These are phyloP conservation scores for Ustilago trichophora DNA, from an alignment of 1,284 basidiomycete species.

Conservation along the genomic window DNA sequence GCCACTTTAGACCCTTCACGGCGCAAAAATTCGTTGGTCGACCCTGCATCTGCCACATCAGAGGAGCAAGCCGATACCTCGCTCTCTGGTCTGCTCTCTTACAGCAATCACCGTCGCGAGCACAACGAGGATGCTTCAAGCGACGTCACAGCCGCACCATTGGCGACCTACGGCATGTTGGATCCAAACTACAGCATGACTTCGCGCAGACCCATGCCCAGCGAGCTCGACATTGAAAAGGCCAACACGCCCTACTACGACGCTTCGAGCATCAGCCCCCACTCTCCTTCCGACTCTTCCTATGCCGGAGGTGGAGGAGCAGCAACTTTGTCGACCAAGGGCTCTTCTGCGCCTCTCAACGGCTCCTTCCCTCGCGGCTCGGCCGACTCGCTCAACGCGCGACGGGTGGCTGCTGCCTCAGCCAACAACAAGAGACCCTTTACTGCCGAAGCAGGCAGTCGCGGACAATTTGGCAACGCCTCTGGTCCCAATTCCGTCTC, in stretches of 20 bases:
- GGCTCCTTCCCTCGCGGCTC: constrained; percentile 15
- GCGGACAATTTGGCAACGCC: background rate
- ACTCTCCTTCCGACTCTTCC: constrained; percentile 25
- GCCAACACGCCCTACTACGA: constrained; percentile 17
- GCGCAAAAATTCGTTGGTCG: constrained; percentile 6
- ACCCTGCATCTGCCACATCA: too few species aligned
- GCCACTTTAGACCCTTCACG: constrained; percentile 9
- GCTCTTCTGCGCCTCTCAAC: constrained; percentile 25
- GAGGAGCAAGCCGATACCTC: constrained; percentile 6
- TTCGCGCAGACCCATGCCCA: constrained; percentile 9
- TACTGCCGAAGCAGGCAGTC: constrained; percentile 14
- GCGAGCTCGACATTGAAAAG: constrained; percentile 21
- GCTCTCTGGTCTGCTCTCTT: constrained; percentile 14
- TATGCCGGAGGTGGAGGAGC: constrained; percentile 4
- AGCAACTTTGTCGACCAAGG: constrained; percentile 12
- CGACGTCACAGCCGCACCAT: constrained; percentile 3
- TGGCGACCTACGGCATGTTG: constrained; percentile 13
- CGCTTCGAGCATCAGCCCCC: constrained; percentile 14
- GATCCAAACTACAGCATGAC: constrained; percentile 41
- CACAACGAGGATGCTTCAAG: background rate
- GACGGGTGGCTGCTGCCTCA: too few species aligned
- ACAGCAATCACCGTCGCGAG: too few species aligned
- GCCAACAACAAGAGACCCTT: constrained; percentile 10
- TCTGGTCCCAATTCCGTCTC: too few species aligned
- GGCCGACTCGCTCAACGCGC: too few species aligned